Evolutionary conservation across 2,329 filamentous ascomycete species (phyloP).

Genomic region (Metarhizium humberi): DNA sequence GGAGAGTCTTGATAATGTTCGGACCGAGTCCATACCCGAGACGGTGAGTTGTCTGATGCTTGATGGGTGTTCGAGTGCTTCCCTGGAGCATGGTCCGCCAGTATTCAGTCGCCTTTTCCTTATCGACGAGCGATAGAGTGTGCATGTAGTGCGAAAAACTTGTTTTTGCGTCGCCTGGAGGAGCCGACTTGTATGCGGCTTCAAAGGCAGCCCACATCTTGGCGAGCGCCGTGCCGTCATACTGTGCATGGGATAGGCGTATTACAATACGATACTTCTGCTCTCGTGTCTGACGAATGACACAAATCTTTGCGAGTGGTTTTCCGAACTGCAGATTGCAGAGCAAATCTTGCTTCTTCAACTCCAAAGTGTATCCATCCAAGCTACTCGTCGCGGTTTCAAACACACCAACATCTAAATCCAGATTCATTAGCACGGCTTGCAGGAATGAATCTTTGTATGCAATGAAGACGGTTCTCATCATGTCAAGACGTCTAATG

Average conservation of each 20-base stretch:
- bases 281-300: conserved; percentile 1
- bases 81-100: conserved; percentile 1
- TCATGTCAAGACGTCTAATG: conserved; percentile 1
- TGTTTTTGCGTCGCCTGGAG: neutral
- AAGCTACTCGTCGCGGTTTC: neutral
- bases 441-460: conserved; percentile 4
- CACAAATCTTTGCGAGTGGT: neutral
- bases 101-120: neutral
- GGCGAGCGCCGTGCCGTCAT: conserved; percentile 2
- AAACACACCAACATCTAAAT: neutral
- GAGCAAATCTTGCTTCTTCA: conserved; percentile 1
- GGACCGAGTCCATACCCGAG: conserved; percentile 1
- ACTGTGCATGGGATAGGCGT: conserved; percentile 3
- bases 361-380: conserved; percentile 1
- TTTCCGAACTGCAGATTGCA: neutral
- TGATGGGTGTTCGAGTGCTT: neutral
- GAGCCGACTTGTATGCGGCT: neutral
- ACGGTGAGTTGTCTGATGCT: conserved; percentile 1
- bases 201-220: conserved; percentile 3
- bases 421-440: neutral
- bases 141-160: neutral
- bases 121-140: neutral
- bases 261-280: neutral
- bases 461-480: conserved; percentile 2
- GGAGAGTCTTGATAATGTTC: neutral